phyloP scores from a whole-genome alignment of 2,329 filamentous ascomycete species.

The Trichoderma sp. region DNA sequence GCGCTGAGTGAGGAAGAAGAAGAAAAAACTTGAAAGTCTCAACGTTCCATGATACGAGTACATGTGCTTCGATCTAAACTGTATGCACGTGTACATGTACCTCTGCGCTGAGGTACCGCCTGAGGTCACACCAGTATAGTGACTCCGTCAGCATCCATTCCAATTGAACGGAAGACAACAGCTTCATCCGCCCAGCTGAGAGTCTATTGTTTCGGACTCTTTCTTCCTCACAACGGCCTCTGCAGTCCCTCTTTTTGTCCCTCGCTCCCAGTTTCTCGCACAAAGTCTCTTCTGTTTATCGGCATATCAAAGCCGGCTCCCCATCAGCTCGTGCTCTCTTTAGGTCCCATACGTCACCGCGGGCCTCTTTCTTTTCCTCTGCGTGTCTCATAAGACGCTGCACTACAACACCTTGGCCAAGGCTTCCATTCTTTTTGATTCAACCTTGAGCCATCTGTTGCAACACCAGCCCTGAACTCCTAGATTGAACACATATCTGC shows the following conservation, averaged over 20 bases:
- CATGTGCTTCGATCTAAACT: background rate
- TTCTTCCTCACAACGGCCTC: background rate
- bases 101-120: background rate
- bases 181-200: background rate
- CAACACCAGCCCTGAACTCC: background rate
- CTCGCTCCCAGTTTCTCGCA: background rate
- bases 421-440: background rate
- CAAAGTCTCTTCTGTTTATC: background rate
- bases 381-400: constrained; percentile 1
- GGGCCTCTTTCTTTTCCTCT: background rate
- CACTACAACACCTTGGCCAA: background rate
- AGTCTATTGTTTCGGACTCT: background rate
- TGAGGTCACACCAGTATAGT: background rate
- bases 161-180: background rate
- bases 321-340: background rate
- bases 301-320: constrained; percentile 4
- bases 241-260: background rate
- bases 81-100: background rate
- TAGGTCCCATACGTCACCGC: background rate
- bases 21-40: background rate
- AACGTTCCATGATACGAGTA: background rate
- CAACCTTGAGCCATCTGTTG: background rate
- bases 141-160: background rate
- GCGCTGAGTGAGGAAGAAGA: background rate
- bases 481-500: background rate